phyloP scores from a whole-genome alignment of 2,329 filamentous ascomycete genomes.

The Colletotrichum coccodes region DNA sequence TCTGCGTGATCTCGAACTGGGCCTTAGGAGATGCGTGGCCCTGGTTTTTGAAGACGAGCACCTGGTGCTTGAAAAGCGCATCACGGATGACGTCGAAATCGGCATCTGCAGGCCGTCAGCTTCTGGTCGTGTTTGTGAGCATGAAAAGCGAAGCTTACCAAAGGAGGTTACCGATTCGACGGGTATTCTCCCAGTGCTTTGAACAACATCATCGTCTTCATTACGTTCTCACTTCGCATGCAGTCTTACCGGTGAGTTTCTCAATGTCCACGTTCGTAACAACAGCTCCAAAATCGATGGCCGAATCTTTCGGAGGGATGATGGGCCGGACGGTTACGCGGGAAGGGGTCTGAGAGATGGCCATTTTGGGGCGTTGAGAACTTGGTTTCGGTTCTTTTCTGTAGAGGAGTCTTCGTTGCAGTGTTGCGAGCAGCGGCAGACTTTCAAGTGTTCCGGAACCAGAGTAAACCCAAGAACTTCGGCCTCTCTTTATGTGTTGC shows the following conservation, averaged over 20 bases:
- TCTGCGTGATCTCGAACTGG: conserved; percentile 78
- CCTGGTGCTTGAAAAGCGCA: conserved; percentile 74
- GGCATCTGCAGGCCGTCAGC: conserved; percentile 56
- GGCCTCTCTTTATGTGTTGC: neutral
- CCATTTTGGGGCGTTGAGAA: neutral
- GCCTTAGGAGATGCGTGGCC: conserved; percentile 71
- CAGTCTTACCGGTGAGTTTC: conserved; percentile 66
- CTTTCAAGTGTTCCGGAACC: neutral
- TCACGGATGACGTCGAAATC: conserved; percentile 73
- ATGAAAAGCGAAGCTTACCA: conserved; percentile 49
- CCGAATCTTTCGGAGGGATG: conserved; percentile 46
- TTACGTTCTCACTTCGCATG: conserved; percentile 20
- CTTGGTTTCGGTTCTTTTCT: neutral
- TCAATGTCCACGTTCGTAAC: conserved; percentile 70
- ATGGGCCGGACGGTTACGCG: conserved; percentile 48
- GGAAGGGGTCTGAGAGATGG: conserved; percentile 9
- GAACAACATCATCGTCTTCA: conserved; percentile 16
- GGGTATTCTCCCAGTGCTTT: conserved; percentile 60
- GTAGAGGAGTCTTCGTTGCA: neutral
- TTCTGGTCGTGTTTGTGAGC: neutral
- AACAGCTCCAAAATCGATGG: conserved; percentile 69
- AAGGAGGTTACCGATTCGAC: conserved; percentile 70
- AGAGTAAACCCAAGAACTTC: fast-evolving
- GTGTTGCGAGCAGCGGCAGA: neutral
- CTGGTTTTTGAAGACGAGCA: conserved; percentile 79